phyloP scores from a whole-genome alignment of 2,329 filamentous ascomycete genomes.

The Rutstroemia sydowiana region DNA sequence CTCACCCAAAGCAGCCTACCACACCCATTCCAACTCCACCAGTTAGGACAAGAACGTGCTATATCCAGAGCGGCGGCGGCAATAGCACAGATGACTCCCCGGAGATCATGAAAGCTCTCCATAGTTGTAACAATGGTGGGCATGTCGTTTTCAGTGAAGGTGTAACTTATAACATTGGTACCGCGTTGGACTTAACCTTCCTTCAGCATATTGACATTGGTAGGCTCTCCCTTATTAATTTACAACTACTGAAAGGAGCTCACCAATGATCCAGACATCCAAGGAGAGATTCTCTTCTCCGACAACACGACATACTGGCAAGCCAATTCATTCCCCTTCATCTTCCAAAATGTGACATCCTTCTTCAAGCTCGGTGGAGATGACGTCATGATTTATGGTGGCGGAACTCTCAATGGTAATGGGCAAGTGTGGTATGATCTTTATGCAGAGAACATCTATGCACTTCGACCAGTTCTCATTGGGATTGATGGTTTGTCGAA shows the following conservation, averaged over 20 bases:
- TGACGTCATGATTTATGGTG: slow-evolving; percentile 62
- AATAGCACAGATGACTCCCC: slow-evolving; percentile 29
- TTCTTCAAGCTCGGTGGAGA: slow-evolving; percentile 61
- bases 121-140: slow-evolving; percentile 54
- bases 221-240: slow-evolving; percentile 21
- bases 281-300: slow-evolving; percentile 54
- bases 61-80: slow-evolving; percentile 25
- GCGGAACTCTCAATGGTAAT: slow-evolving; percentile 55
- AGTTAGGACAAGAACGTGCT: slow-evolving; percentile 21
- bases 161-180: slow-evolving; percentile 53
- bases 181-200: slow-evolving; percentile 58
- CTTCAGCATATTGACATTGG: slow-evolving; percentile 56
- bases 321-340: slow-evolving; percentile 53
- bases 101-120: slow-evolving; percentile 46
- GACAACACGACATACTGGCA: slow-evolving; percentile 65
- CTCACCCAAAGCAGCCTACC: slow-evolving; percentile 19
- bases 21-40: slow-evolving; percentile 14
- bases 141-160: slow-evolving; percentile 48
- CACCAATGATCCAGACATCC: slow-evolving; percentile 38
- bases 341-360: slow-evolving; percentile 58
- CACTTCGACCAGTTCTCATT: slow-evolving; percentile 51
- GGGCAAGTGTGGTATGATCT: slow-evolving; percentile 53
- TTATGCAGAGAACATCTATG: slow-evolving; percentile 48
- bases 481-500: slow-evolving; percentile 49
- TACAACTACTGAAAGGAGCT: not conserved